These are phyloP conservation scores for Teunomyces lycoperdinae DNA, from an alignment of 805 yeast genomes.

Conservation along the genomic window DNA sequence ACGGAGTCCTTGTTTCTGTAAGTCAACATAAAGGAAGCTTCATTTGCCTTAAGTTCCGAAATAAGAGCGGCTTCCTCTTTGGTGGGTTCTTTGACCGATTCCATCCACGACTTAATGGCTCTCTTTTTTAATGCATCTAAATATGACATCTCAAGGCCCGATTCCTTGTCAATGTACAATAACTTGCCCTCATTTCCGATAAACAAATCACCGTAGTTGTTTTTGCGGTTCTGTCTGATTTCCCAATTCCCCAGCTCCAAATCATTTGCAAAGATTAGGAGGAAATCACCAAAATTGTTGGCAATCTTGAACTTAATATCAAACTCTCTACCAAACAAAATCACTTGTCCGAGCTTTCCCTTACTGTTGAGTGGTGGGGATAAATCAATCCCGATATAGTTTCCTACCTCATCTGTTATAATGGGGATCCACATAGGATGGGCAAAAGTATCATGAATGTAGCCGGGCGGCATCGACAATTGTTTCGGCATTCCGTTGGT, in stretches of 20 bases:
- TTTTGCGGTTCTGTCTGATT: constrained; percentile 48
- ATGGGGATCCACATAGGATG: constrained; percentile 91
- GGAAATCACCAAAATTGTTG: constrained; percentile 84
- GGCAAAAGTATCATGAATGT: constrained; percentile 76
- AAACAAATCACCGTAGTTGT: constrained; percentile 45
- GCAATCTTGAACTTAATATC: constrained; percentile 88
- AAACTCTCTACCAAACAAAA: constrained; percentile 89
- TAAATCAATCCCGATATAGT: constrained; percentile 87
- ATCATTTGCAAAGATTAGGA: constrained; percentile 80
- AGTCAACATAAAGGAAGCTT: constrained; percentile 16
- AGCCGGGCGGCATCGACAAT: constrained; percentile 73
- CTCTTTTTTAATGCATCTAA: constrained; percentile 39
- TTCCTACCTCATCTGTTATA: constrained; percentile 85
- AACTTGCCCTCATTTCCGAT: constrained; percentile 71
- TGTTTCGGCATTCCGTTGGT: constrained; percentile 39
- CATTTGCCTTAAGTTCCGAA: constrained; percentile 18
- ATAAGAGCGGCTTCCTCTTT: constrained; percentile 10
- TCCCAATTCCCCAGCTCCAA: constrained; percentile 80
- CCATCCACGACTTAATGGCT: constrained; percentile 32
- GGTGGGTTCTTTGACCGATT: constrained; percentile 15
- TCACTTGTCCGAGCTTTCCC: constrained; percentile 80
- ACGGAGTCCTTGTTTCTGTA: constrained; percentile 20
- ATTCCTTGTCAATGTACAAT: constrained; percentile 59
- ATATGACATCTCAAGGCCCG: constrained; percentile 43
- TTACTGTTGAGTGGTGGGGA: constrained; percentile 62